Evolutionary conservation across 2,329 filamentous ascomycete species (phyloP).

Genomic region (Biscogniauxia marginata): DNA sequence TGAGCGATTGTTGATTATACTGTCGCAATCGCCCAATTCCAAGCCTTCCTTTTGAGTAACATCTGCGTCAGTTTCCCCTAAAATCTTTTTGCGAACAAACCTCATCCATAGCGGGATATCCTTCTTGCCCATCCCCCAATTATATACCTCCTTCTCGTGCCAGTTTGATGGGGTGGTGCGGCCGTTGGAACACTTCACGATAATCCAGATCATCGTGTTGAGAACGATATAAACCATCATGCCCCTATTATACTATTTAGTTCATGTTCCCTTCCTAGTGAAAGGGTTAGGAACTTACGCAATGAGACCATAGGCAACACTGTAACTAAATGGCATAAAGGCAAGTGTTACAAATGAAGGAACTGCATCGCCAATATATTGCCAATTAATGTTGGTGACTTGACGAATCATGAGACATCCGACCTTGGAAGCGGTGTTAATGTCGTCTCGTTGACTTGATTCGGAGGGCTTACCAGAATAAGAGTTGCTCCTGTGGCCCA

Average conservation of each 20-base stretch:
- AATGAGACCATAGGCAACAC: slow-evolving; percentile 74
- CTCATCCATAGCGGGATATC: slow-evolving; percentile 59
- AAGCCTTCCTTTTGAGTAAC: slow-evolving; percentile 27
- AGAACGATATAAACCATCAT: slow-evolving; percentile 55
- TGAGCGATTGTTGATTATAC: slow-evolving; percentile 29
- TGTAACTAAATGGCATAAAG: slow-evolving; percentile 77
- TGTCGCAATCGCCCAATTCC: slow-evolving; percentile 33
- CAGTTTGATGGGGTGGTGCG: slow-evolving; percentile 52
- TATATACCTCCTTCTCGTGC: slow-evolving; percentile 55
- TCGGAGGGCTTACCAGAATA: slow-evolving; percentile 53
- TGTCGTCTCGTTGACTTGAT: not conserved
- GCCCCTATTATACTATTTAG: slow-evolving; percentile 34
- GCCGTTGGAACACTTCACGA: slow-evolving; percentile 46
- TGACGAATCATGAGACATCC: slow-evolving; percentile 78
- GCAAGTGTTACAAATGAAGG: slow-evolving; percentile 74
- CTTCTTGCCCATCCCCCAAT: slow-evolving; percentile 50
- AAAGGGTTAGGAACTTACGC: slow-evolving; percentile 47
- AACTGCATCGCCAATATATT: slow-evolving; percentile 71
- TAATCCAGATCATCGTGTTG: slow-evolving; percentile 51
- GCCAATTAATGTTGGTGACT: slow-evolving; percentile 73
- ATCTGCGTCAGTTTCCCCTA: slow-evolving; percentile 12
- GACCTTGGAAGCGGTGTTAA: slow-evolving; percentile 43
- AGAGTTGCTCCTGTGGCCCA: slow-evolving; percentile 77
- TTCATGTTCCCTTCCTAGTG: slow-evolving; percentile 2
- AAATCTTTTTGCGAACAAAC: slow-evolving; percentile 32